Base-by-base conservation (phyloP, 1,284 basidiomycete species). In the Rhodotorula sp. region DNA sequence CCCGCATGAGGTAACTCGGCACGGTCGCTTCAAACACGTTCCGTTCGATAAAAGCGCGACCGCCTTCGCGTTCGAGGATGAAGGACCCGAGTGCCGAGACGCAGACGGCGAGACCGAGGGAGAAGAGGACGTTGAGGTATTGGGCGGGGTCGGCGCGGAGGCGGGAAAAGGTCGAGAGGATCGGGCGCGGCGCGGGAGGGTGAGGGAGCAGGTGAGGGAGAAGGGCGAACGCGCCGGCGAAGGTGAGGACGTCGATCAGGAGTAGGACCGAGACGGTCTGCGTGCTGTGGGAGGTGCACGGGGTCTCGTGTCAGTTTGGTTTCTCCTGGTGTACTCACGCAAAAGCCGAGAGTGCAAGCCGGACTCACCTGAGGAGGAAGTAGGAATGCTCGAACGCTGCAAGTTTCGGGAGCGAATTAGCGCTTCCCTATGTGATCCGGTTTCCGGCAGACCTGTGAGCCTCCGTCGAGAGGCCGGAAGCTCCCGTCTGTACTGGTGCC, bases 301-400 rank as follows among this genome's bases (percentile, higher is more conserved):
- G 29, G 24, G 5, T 10, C 3, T 22, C 37, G 8, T 3, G 42
- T 44, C 10, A 51, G 62, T 46, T 1, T 24, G 18, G 30, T 6
- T 26, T 6, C 3, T 3, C 15, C n/a, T n/a, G n/a, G n/a, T n/a
- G n/a, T n/a, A n/a, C n/a, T n/a, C n/a, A n/a, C n/a, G n/a, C n/a
- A n/a, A n/a, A 5, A 22, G 22, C 2, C 3, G 7, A 3, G 7
- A 48, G 17, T 14, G 20, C 5, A 14, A 45, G 8, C 3, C 20
- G 44, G 22, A 69, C 71, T 22, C 14, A 73, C 72, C 67, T 67
- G 30, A 74, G 68, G 46, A 74, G 66, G 59, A 74, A 74, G 61
- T 74, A 74, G 26, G 66, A 60, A 60, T 70, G 70, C 61, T 74
- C 73, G 17, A 74, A 70, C n/a, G 62, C 61, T 62, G 62, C 44